Conservation (phyloP, 352 stramenopile genomes). For the Globisporangium carolinianum region DNA sequence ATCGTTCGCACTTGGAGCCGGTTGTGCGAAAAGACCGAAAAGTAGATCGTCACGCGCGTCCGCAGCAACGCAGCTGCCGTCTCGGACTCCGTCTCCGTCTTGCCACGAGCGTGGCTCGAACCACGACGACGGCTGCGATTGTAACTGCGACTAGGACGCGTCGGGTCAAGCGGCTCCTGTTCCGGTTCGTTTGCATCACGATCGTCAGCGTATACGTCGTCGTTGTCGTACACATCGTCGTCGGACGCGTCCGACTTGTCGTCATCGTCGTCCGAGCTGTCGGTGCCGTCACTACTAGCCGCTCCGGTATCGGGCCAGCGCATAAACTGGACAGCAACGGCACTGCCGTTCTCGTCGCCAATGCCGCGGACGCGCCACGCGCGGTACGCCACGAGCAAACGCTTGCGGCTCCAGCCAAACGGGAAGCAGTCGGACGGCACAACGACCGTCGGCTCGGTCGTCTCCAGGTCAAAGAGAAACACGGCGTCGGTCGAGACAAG, state of each 20-base stretch:
- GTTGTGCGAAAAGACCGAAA: conserved; percentile 39
- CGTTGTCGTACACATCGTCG: no score
- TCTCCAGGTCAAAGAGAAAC: conserved; percentile 42
- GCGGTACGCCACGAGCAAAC: conserved; percentile 52
- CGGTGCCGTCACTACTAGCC: conserved; percentile 1
- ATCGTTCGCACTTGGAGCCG: conserved; percentile 53
- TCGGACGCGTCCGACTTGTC: no score
- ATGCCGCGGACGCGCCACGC: conserved; percentile 55
- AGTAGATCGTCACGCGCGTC: conserved; percentile 59
- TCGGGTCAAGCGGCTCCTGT: conserved; percentile 29
- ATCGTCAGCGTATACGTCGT: conserved; percentile 27
- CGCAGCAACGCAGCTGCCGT: conserved; percentile 27
- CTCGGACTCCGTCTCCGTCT: neutral
- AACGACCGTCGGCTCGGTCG: conserved; percentile 31
- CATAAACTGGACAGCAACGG: conserved; percentile 54
- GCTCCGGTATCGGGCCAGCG: conserved; percentile 37
- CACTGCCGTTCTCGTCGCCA: conserved; percentile 37
- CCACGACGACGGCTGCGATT: no score
- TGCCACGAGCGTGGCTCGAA: no score
- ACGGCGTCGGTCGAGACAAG: conserved; percentile 44
- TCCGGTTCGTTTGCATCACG: conserved; percentile 34
- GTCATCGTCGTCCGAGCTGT: conserved; percentile 9
- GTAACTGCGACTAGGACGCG: neutral
- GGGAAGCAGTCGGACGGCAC: conserved; percentile 54
- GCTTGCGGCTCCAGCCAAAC: conserved; percentile 39